A percentile compares a stretch with the other conserved stretches of the same genome.
Evolutionary conservation across 2,329 filamentous ascomycete genomes (phyloP).

Genomic region (Acephala macrosclerotiorum): DNA sequence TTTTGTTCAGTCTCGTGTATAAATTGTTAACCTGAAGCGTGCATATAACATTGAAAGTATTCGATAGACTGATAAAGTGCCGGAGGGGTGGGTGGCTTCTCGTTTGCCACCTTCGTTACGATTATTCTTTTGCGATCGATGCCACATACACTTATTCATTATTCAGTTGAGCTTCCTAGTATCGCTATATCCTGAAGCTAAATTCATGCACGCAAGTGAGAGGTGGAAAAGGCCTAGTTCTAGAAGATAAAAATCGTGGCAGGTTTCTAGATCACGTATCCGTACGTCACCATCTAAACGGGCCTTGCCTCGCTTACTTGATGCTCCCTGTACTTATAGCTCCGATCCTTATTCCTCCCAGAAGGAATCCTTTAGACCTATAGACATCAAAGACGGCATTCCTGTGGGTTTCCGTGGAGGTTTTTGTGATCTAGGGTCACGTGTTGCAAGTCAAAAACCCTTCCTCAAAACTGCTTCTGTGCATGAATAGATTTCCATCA

Average conservation of each 20-base stretch:
- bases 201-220: background rate
- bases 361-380: background rate
- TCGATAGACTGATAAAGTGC: background rate
- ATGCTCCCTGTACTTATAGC: background rate
- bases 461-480: slow-evolving; percentile 2
- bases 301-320: background rate
- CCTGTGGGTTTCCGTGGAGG: background rate
- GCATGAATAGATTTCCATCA: background rate
- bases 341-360: background rate
- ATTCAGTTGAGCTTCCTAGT: background rate
- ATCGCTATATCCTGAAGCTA: background rate
- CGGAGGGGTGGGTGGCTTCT: background rate
- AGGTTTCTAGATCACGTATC: slow-evolving; percentile 1
- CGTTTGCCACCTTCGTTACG: background rate
- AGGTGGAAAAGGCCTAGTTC: background rate
- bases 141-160: background rate
- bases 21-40: no score
- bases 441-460: background rate
- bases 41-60: background rate
- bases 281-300: background rate
- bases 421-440: slow-evolving; percentile 1
- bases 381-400: background rate
- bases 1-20: no score
- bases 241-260: background rate
- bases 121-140: background rate